Evolutionary conservation across 1,284 basidiomycete species (phyloP), one percentile per base, ranked within the genome.

Genomic region (Phellopilus nigrolimitatus): DNA sequence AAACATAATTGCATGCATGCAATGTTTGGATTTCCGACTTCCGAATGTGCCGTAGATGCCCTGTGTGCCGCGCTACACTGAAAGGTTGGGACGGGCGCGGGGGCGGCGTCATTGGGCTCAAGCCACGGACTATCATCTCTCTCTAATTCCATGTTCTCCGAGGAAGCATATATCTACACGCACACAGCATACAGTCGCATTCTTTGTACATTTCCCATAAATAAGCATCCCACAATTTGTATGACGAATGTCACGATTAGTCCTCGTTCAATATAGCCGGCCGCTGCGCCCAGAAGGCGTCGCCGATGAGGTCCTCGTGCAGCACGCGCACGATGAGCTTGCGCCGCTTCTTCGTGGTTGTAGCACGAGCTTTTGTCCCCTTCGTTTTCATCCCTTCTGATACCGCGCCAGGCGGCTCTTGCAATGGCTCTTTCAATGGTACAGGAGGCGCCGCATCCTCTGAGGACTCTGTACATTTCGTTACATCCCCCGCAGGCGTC

Each of bases 41-140:
- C 50, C 33, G 12, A 49, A 21, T 54, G 3, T 49, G 12, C n/a
- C 31, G 27, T n/a, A 47, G 79, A 58, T 84, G 82, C 62, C 83
- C 83, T 1, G 80, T 84, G 3, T 84, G 83, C 60, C 74, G 82
- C 24, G 79, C 80, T 2, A 62, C 65, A 25, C 78, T 85, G 52
- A 72, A 71, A 0, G 78, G 76, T 1, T 84, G 82, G 83, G 80
- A 84, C 61, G 82, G 82, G 1, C 71, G 65, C 56, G 81, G 82
- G 3, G 78, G 75, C 6, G 82, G 82, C 6, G 79, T 84, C 3
- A 71, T 84, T 54, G 82, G 82, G 1, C 59, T 84, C 43, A 79
- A 76, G 59, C 59, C 72, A 46, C 69, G 74, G 21, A 70, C 69
- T 8, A 63, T 76, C 21, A 68, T 75, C 54, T 74, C 68, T 22